Base-by-base conservation (phyloP, 306 rosid species). In the Cucumis hystrix region DNA sequence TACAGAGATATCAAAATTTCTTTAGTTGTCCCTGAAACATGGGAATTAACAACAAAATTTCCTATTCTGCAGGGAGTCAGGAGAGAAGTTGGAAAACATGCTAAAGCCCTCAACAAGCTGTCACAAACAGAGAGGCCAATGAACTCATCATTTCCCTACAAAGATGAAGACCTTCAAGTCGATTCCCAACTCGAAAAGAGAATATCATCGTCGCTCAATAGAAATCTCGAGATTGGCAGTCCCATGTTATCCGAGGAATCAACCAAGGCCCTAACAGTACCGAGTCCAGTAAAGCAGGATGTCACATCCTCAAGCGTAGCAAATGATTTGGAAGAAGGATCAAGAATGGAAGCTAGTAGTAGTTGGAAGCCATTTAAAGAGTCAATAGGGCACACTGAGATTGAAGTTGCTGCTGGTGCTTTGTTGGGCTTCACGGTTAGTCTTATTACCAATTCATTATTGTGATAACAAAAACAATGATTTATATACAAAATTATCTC, bases 31-130 rank as follows among this genome's bases (percentile, higher is more conserved):
- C 0, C 6, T 49, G 55, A 14, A 49, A 51, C 56, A 4, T 51
- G 2, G 18, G 1, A 51, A 51, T 15, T 14, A 18, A 25, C 73
- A 35, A 61, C 40, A 80, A 52, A 37, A 51, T 78, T 60, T 23
- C 79, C 15, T 76, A 51, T 78, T 75, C 78, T 81, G 83, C 86
- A 95, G 98, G 98, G 98, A 66, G 98, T 92, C 45, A 87, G 99
- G 85, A 95, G 97, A 86, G 99, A 95, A 87, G 97, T 86, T 11
- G 99, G 99, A 49, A 89, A 80, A 17, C 93, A 90, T 79, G 92
- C 97, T 0, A 92, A 82, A 79, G 83, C 84, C 62, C 80, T 95
- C 62, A 95, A 95, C 89, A 87, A 82, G 83, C 63, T 49, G 30
- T 45, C 86, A 76, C 80, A 80, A 18, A 78, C 65, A 28, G 80